These are phyloP conservation scores for Fusarium haematococcum DNA, from an alignment of 2,329 filamentous ascomycete species.

Conservation along the genomic window DNA sequence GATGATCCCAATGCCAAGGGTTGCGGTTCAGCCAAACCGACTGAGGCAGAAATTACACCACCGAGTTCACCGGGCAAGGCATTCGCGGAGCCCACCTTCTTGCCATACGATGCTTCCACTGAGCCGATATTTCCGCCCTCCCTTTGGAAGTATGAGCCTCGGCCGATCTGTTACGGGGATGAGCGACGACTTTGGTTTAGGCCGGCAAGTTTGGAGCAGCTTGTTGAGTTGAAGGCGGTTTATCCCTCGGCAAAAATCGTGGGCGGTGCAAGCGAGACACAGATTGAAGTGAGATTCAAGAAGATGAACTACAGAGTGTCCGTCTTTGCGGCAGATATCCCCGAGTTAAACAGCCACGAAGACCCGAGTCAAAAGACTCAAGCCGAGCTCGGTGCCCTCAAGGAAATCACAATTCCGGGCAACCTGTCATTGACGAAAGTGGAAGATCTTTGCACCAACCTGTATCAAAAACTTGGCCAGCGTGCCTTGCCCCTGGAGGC, in stretches of 20 bases:
- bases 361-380: background rate
- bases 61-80: background rate
- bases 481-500: slow-evolving; percentile 80
- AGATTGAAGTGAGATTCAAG: slow-evolving; percentile 97
- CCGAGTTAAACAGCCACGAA: slow-evolving; percentile 66
- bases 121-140: slow-evolving; percentile 89
- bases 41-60: background rate
- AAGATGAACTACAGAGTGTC: slow-evolving; percentile 85
- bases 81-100: background rate
- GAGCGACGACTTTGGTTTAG: slow-evolving; percentile 90
- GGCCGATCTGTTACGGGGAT: slow-evolving; percentile 84
- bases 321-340: slow-evolving; percentile 88
- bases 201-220: slow-evolving; percentile 80
- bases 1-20: background rate
- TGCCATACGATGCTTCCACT: slow-evolving; percentile 74
- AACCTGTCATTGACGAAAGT: slow-evolving; percentile 8
- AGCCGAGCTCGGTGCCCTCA: background rate
- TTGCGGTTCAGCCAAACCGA: background rate
- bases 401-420: slow-evolving; percentile 7
- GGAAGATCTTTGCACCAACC: background rate
- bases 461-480: slow-evolving; percentile 1
- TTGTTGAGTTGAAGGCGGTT: slow-evolving; percentile 57
- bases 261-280: slow-evolving; percentile 89
- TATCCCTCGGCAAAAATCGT: slow-evolving; percentile 88
- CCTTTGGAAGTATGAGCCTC: slow-evolving; percentile 80